Base-by-base conservation (phyloP, 805 yeast genomes). In the Cephaloascus albidus region DNA sequence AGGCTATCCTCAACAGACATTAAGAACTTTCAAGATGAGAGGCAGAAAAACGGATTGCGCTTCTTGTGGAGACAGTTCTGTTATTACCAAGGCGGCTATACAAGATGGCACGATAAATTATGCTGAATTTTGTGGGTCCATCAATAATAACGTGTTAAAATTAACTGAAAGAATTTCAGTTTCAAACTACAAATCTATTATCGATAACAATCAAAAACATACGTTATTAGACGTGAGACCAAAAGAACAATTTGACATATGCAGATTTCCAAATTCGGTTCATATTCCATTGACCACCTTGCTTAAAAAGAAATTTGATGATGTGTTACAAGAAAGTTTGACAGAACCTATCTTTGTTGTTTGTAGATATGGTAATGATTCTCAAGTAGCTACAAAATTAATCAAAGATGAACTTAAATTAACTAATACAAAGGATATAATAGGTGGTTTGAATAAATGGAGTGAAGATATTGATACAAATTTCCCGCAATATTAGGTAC, bases 321-420 rank as follows among this genome's bases (percentile, higher is more conserved):
- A 46, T 38, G 20, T 40, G 4, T 50, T 64, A n/a, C 62, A 34
- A 35, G 35, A 30, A 28, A 17, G 20, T 18, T 10, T 30, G 32
- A 34, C 41, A 15, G 36, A 41, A 30, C 48, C 45, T 3, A 55
- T 84, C 0, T 72, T 68, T 40, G 83, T 87, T 0, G 65, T 90
- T 16, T 93, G 98, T 58, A 69, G 97, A 26, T 79, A 70, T 52
- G 98, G 98, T 8, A 88, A 86, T 55, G 97, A 93, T 54, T 89
- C 97, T 0, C 88, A 85, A 50, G 57, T 77, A 15, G 94, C 96
- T 0, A 79, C 84, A 1, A 58, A 68, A 40, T 59, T 67, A 35
- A 57, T 89, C 36, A 64, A 70, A 37, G 74, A 73, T 18, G 65
- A 68, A 1, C 63, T 73, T 35, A 75, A 76, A 0, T 58, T 75